A percentile compares a stretch with the other conserved stretches of the same genome.
Conservation (phyloP, 768 basidiomycete species). For the Kwoniella pini region DNA sequence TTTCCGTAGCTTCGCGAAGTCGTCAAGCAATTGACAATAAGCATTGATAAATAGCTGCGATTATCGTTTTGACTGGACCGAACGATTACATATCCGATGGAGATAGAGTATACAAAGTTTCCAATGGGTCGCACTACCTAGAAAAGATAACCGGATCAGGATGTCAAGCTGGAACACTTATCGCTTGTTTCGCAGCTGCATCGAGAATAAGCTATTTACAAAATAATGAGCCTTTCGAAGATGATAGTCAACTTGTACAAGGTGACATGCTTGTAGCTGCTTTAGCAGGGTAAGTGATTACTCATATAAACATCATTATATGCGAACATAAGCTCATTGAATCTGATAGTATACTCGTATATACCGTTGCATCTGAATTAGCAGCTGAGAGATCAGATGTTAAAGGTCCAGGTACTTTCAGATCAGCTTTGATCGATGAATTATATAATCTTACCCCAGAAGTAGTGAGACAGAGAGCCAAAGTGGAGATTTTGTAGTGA, state of each 20-base stretch:
- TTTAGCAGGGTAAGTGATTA: conserved; percentile 66
- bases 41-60: conserved; percentile 62
- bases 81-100: conserved; percentile 87
- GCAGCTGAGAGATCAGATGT: conserved; percentile 61
- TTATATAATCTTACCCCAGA: conserved; percentile 57
- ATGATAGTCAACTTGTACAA: conserved; percentile 60
- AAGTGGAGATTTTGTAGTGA: conserved; percentile 39
- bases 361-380: conserved; percentile 67
- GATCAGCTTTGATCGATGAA: conserved; percentile 66
- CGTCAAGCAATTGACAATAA: background rate
- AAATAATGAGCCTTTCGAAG: conserved; percentile 24
- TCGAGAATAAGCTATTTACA: conserved; percentile 59
- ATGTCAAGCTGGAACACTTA: conserved; percentile 66
- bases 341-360: conserved; percentile 61
- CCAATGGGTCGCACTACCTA: conserved; percentile 74
- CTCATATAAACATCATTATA: background rate
- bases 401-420: conserved; percentile 67
- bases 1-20: too few species aligned
- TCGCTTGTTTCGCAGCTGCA: conserved; percentile 79
- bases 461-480: conserved; percentile 46
- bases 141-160: conserved; percentile 86
- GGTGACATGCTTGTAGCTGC: conserved; percentile 78
- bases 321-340: too few species aligned
- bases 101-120: conserved; percentile 63
- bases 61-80: conserved; percentile 77